These are phyloP conservation scores for Ascoidea asiatica DNA, from an alignment of 805 yeast genomes.

Conservation along the genomic window DNA sequence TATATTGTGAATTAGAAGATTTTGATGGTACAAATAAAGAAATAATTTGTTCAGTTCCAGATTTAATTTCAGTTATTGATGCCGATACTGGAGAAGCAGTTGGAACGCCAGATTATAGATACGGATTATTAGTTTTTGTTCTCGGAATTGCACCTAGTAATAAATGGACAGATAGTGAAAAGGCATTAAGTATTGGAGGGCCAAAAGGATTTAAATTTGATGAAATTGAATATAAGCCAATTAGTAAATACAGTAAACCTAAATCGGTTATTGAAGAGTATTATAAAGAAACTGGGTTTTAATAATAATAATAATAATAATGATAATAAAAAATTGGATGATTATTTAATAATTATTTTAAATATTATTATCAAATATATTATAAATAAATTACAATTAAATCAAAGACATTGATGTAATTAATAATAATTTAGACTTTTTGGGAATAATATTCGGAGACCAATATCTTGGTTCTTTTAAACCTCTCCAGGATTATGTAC, in stretches of 20 bases:
- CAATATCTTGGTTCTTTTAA: too few relatives aligned
- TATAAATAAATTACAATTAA: too few relatives aligned
- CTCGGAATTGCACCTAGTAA: conserved; percentile 24
- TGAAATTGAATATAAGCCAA: conserved; percentile 23
- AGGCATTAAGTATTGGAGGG: conserved; percentile 27
- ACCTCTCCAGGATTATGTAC: too few relatives aligned
- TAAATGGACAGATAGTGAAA: conserved; percentile 22
- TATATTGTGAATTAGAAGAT: conserved; percentile 18
- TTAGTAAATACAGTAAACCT: conserved; percentile 23
- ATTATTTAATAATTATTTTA: too few relatives aligned
- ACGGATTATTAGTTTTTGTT: conserved; percentile 30
- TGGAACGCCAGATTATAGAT: conserved; percentile 34
- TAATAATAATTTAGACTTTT: too few relatives aligned
- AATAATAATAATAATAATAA: too few relatives aligned
- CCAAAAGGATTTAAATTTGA: conserved; percentile 23
- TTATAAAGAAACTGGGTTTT: conserved; percentile 2
- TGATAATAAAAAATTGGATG: too few relatives aligned
- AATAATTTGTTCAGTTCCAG: conserved; percentile 31
- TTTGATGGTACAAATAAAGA: conserved; percentile 11
- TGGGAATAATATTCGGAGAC: too few relatives aligned
- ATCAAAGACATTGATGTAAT: too few relatives aligned
- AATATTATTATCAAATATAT: too few relatives aligned
- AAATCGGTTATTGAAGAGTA: conserved; percentile 26
- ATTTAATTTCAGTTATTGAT: conserved; percentile 28
- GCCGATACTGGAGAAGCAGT: conserved; percentile 30